Evolutionary conservation across 306 rosid genomes (phyloP), one percentile per base, ranked within the genome.

Genomic region (Bauhinia variegata): DNA sequence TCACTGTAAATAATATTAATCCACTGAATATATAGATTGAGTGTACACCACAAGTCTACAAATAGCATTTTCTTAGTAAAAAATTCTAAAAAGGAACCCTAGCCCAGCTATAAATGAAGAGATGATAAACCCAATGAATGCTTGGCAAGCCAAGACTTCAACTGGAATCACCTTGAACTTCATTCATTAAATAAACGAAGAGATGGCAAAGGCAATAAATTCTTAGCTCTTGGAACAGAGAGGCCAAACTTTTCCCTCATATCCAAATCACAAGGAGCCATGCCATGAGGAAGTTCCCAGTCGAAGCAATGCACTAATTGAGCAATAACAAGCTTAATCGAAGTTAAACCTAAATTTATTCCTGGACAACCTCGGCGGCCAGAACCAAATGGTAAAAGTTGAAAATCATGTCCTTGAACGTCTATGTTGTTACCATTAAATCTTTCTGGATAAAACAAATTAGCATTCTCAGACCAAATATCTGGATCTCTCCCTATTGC

Each of bases 311-410:
- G 87, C 15, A 75, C 55, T 6, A 83, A 53, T 6, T 83, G 80
- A 0, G 82, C 80, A 4, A 83, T 23, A 23, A 23, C 28, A 1
- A 23, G 28, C 2, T 23, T 23, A 23, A 23, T 2, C 2, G 2
- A 1, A 1, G 28, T 23, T 23, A 23, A 2, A 23, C 28, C 28
- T 1, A 23, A 23, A 23, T 23, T 1, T 2, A 23, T 23, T 2
- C 28, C 28, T 1, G 2, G 28, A 23, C 28, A 23, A 1, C 28
- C 28, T 23, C 28, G 1, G 28, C 28, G 28, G 2, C 28, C 28
- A 23, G 1, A 23, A 37, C 86, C 88, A 50, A 84, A 80, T 33
- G 81, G 83, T 5, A 77, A 14, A 5, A 84, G 56, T 4, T 77
- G 7, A 12, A 71, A 84, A n/a, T 80, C 80, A 2, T 41, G 53